A percentile compares a stretch with the other conserved stretches of the same genome.
phyloP scores from a whole-genome alignment of 768 basidiomycete species.

The Steccherinum ochraceum region DNA sequence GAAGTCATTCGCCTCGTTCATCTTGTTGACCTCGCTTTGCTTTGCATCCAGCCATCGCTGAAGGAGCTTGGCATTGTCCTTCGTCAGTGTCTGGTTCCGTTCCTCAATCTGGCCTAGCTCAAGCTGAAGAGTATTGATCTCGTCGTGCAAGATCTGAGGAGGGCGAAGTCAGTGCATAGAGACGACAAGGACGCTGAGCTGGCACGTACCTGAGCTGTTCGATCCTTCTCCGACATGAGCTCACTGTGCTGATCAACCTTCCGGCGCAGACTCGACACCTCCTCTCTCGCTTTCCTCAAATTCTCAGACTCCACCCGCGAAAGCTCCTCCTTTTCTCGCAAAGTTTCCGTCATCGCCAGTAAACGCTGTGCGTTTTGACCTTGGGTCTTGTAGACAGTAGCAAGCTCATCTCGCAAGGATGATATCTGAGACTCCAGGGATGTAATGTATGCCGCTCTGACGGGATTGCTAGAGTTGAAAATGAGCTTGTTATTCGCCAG shows the following conservation, averaged over 20 bases:
- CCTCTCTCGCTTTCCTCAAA: constrained; percentile 70
- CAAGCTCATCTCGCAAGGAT: constrained; percentile 84
- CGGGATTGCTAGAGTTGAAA: constrained; percentile 55
- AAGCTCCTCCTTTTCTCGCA: constrained; percentile 89
- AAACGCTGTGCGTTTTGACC: constrained; percentile 93
- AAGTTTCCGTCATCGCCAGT: constrained; percentile 89
- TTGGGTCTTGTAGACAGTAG: constrained; percentile 93
- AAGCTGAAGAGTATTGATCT: constrained; percentile 85
- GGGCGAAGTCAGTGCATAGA: constrained; percentile 8
- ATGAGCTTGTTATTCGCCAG: neutral
- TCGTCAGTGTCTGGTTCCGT: constrained; percentile 77
- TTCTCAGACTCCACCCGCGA: constrained; percentile 77
- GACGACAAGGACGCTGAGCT: neutral
- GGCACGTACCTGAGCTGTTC: constrained; percentile 70
- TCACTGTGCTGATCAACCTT: constrained; percentile 83
- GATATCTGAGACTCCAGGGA: constrained; percentile 95
- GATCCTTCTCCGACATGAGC: constrained; percentile 83
- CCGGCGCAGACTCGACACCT: constrained; percentile 58
- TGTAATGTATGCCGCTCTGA: constrained; percentile 80
- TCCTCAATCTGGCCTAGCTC: constrained; percentile 88
- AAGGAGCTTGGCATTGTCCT: constrained; percentile 91
- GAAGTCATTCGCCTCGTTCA: constrained; percentile 91
- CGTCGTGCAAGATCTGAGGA: constrained; percentile 83
- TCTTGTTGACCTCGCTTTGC: constrained; percentile 85
- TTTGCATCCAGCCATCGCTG: constrained; percentile 97